Conservation (phyloP, 2,329 filamentous ascomycete genomes). For the Ophiostoma himal-ulmi region DNA sequence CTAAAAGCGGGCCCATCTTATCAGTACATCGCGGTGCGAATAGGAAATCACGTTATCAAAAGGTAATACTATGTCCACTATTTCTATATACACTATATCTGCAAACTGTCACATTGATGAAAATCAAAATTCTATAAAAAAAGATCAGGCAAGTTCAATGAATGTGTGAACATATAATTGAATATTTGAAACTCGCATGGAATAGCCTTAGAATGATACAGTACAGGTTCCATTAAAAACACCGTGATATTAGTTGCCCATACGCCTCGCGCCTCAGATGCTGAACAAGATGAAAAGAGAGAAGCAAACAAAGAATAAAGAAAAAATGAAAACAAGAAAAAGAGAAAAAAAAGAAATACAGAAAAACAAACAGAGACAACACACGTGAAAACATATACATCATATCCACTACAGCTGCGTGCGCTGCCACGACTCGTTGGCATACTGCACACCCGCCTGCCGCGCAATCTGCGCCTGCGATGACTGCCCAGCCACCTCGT, state of each 20-base stretch:
- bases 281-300: not conserved
- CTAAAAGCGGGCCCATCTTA: not conserved
- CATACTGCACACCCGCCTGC: conserved; percentile 40
- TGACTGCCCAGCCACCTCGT: conserved; percentile 59
- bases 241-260: conserved; percentile 7
- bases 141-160: not conserved
- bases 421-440: conserved; percentile 39
- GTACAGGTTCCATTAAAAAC: not conserved
- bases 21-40: not conserved
- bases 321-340: not conserved
- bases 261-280: conserved; percentile 7
- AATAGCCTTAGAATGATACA: not conserved
- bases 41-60: not conserved
- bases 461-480: conserved; percentile 39
- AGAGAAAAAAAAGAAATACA: not conserved
- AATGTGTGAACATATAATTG: not conserved
- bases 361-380: not conserved
- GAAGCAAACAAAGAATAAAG: not conserved
- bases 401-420: conserved; percentile 23
- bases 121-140: not conserved
- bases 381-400: not conserved
- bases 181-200: not conserved
- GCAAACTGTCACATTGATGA: not conserved
- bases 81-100: not conserved
- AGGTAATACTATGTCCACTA: too few species aligned